Evolutionary conservation across 257 asterid genomes (phyloP), one percentile per base, ranked within the genome.

Genomic region (Plectranthus barbatus): DNA sequence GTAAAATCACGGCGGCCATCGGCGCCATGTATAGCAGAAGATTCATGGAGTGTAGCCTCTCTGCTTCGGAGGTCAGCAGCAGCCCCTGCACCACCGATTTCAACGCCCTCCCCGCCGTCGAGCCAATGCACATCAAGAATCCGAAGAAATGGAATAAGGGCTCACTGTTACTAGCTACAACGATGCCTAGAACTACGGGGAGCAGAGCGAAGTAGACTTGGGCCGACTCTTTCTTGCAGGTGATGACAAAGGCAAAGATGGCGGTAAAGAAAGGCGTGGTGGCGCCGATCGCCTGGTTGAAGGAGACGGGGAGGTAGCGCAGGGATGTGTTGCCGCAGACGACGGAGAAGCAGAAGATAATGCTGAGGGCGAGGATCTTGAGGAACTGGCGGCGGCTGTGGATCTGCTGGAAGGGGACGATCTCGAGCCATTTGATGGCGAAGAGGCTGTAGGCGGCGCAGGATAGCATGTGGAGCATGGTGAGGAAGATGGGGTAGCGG

Each of bases 231-330:
- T 81, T 90, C 70, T 83, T 84, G 53, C 84, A 90, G 1, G 90
- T 90, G 33, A 93, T 85, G 6, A 87, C 69, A 54, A 89, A 92
- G 1, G 97, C 96, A 62, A 92, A 92, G 42, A 92, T 84, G 8
- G 99, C 97, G 0, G 99, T 92, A 62, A 92, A 92, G 54, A 92
- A 92, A 0, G 97, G 97, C 8, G 99, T 92, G 12, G 97, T 89
- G 0, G 97, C 97, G 17, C 99, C 99, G 33, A 87, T 86, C 3
- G 96, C 99, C 40, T 92, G 97, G 50, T 92, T 92, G 59, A n/a
- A n/a, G n/a, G n/a, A n/a, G n/a, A n/a, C n/a, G n/a, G n/a, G n/a
- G n/a, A n/a, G n/a, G n/a, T n/a, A 92, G 51, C 99, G 69, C 55
- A 92, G 66, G 1, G 99, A 92, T 26, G 99, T 89, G 60, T 92